Conservation (phyloP, 768 basidiomycete species). For the Collybia sp. region DNA sequence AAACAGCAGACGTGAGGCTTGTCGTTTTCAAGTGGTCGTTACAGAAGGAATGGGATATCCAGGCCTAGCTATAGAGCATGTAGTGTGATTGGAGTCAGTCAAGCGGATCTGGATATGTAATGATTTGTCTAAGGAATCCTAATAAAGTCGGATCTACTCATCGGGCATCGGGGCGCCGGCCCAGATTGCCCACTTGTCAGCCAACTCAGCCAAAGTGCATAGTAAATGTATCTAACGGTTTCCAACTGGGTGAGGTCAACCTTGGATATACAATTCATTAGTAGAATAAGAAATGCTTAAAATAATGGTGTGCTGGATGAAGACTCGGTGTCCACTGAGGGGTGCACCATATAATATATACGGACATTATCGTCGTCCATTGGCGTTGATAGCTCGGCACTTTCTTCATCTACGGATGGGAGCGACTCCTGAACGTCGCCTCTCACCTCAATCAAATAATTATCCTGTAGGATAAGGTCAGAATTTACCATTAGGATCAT, state of each 20-base stretch:
- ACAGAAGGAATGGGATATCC: slow-evolving; percentile 7
- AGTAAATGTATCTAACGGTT: no score
- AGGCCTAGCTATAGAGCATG: slow-evolving; percentile 7
- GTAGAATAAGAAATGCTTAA: no score
- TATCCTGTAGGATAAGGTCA: slow-evolving; percentile 50
- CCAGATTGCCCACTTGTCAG: no score
- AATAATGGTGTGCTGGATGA: slow-evolving; percentile 42
- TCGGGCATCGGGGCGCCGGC: no score
- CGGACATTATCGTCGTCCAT: slow-evolving; percentile 56
- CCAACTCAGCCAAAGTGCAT: no score
- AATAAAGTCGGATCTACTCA: no score
- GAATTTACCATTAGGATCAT: slow-evolving; percentile 1
- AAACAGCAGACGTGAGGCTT: no score
- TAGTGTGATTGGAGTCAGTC: slow-evolving; percentile 1
- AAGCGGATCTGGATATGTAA: not conserved
- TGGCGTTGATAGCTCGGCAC: slow-evolving; percentile 42
- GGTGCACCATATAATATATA: slow-evolving; percentile 89
- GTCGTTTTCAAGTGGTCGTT: no score
- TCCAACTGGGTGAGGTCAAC: no score
- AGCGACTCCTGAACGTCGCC: slow-evolving; percentile 83
- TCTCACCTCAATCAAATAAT: slow-evolving; percentile 76
- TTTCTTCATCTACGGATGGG: slow-evolving; percentile 59
- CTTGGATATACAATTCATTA: no score
- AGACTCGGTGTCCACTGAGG: slow-evolving; percentile 72
- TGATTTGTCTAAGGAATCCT: no score